Evolutionary conservation across 2,329 filamentous ascomycete species (phyloP).

Genomic region (Paraphaeosphaeria sporulosa): DNA sequence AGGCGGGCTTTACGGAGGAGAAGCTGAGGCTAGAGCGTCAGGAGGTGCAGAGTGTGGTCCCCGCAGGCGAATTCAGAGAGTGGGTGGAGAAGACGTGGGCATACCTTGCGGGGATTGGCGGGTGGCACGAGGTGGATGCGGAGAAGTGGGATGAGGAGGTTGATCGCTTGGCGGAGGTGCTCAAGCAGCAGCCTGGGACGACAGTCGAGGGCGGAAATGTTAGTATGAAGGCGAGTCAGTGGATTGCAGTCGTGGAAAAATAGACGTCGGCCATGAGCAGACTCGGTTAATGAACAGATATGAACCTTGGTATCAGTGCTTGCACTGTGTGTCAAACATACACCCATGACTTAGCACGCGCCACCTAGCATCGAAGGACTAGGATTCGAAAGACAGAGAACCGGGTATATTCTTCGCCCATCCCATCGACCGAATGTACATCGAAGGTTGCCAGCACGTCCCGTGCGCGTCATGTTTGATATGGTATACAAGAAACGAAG

Average conservation of each 20-base stretch:
- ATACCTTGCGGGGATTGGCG: conserved; percentile 35
- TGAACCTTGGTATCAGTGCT: neutral
- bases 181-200: conserved; percentile 28
- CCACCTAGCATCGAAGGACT: neutral
- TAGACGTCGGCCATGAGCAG: conserved; percentile 1
- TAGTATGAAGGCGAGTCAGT: conserved; percentile 40
- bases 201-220: conserved; percentile 31
- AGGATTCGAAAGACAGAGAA: neutral
- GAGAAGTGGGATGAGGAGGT: conserved; percentile 41
- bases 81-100: conserved; percentile 43
- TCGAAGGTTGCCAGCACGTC: neutral
- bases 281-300: neutral
- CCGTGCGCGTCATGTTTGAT: neutral
- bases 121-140: conserved; percentile 36
- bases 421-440: neutral
- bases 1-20: conserved; percentile 35
- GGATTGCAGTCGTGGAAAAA: conserved; percentile 38
- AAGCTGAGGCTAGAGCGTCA: conserved; percentile 31
- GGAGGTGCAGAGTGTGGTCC: conserved; percentile 33
- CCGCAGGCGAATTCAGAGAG: conserved; percentile 23
- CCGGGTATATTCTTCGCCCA: neutral
- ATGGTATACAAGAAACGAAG: neutral
- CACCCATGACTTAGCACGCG: neutral
- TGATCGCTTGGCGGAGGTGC: conserved; percentile 26
- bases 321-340: neutral